Conservation (phyloP, 805 yeast genomes). For the Candida nemodendra region DNA sequence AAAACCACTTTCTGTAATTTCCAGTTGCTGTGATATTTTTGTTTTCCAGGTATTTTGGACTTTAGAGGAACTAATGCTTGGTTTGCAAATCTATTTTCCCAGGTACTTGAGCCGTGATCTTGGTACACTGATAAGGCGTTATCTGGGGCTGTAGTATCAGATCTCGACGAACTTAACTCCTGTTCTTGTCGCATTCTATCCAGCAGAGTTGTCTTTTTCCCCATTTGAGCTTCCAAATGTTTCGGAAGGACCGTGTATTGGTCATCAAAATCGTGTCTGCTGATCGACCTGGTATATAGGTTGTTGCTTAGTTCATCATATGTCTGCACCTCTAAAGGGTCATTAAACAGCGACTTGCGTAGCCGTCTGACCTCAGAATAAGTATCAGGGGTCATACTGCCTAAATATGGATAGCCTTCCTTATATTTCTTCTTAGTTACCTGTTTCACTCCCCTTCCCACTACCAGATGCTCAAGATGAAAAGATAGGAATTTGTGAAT, state of each 20-base stretch:
- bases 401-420: no score
- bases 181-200: constrained; percentile 19
- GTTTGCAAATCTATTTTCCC: constrained; percentile 24
- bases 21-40: constrained; percentile 62
- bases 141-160: not conserved
- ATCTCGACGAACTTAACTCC: not conserved
- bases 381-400: constrained; percentile 3
- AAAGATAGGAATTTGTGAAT: no score
- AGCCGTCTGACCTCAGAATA: constrained; percentile 7
- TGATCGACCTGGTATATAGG: constrained; percentile 13
- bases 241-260: constrained; percentile 13
- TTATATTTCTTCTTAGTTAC: no score
- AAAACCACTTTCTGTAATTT: constrained; percentile 67
- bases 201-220: constrained; percentile 14
- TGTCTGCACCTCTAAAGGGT: constrained; percentile 2
- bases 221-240: constrained; percentile 12
- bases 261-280: constrained; percentile 8
- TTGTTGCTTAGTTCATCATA: constrained; percentile 8
- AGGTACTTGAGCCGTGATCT: not conserved
- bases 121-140: constrained; percentile 16
- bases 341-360: constrained; percentile 7
- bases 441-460: no score
- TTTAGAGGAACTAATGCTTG: constrained; percentile 24
- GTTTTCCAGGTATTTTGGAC: constrained; percentile 19
- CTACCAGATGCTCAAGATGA: no score